These are phyloP conservation scores for Incumbomyces lentus DNA, from an alignment of 2,329 filamentous ascomycete species.

Conservation along the genomic window DNA sequence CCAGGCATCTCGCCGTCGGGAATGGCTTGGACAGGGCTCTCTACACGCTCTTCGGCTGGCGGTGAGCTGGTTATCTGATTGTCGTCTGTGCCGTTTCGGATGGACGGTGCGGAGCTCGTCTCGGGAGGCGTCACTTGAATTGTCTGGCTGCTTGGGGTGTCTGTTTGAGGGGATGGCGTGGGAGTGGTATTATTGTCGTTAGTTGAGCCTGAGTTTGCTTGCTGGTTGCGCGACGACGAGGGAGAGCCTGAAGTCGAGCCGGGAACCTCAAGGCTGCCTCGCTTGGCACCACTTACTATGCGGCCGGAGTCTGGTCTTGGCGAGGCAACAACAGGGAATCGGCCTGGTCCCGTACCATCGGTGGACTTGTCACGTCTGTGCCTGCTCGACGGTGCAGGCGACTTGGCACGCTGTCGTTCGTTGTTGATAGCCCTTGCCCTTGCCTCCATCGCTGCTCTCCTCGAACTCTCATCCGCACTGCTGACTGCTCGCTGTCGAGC, in stretches of 20 bases:
- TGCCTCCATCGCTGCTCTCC: constrained; percentile 88
- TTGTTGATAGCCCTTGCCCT: constrained; percentile 70
- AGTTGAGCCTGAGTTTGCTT: constrained; percentile 3
- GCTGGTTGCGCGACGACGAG: constrained; percentile 26
- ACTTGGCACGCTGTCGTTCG: constrained; percentile 61
- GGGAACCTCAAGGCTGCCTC: constrained; percentile 74
- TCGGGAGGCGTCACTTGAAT: constrained; percentile 20
- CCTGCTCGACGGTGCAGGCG: constrained; percentile 44
- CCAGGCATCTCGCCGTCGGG: constrained; percentile 19
- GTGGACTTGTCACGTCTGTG: constrained; percentile 76
- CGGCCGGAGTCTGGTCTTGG: constrained; percentile 51
- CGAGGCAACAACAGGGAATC: constrained; percentile 67
- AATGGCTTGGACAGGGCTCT: constrained; percentile 26
- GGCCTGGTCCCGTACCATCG: constrained; percentile 42
- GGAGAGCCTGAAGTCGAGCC: constrained; percentile 42
- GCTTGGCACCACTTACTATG: constrained; percentile 30
- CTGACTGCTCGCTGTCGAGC: constrained; percentile 48
- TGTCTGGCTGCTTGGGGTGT: constrained; percentile 13
- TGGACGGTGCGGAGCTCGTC: not conserved
- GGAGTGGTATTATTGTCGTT: constrained; percentile 14
- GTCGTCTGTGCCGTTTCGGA: constrained; percentile 1
- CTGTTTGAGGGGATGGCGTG: constrained; percentile 9
- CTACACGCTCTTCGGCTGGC: constrained; percentile 29
- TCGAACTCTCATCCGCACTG: constrained; percentile 76
- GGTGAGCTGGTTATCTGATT: constrained; percentile 2